These are phyloP conservation scores for Emydomyces testavorans DNA, from an alignment of 2,329 filamentous ascomycete species.

Conservation along the genomic window DNA sequence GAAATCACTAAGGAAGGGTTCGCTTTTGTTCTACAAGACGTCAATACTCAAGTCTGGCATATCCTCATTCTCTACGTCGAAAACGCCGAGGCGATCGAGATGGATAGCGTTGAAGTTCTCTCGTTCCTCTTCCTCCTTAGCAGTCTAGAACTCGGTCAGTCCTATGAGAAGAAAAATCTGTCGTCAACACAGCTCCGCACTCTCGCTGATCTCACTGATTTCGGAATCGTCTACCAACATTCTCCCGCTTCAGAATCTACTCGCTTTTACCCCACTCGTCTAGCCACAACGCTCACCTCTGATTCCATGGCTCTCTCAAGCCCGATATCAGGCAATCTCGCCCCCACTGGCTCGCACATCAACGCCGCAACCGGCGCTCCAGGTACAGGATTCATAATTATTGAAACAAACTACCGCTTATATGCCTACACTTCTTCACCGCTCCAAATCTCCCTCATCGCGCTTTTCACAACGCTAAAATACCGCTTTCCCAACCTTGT, in stretches of 20 bases:
- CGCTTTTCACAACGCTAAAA: slow-evolving; percentile 75
- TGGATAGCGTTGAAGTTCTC: slow-evolving; percentile 87
- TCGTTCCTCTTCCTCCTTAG: slow-evolving; percentile 94
- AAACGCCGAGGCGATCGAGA: slow-evolving; percentile 59
- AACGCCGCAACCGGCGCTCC: slow-evolving; percentile 25
- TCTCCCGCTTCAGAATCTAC: slow-evolving; percentile 31
- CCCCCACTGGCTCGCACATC: slow-evolving; percentile 20
- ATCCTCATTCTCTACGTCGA: slow-evolving; percentile 87
- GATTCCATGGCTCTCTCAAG: slow-evolving; percentile 61
- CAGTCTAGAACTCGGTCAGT: slow-evolving; percentile 78
- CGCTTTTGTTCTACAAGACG: slow-evolving; percentile 84
- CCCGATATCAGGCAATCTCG: slow-evolving; percentile 55
- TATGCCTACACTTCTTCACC: slow-evolving; percentile 95
- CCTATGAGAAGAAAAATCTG: slow-evolving; percentile 77
- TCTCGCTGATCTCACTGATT: slow-evolving; percentile 80
- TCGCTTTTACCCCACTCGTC: slow-evolving; percentile 75
- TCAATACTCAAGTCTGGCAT: slow-evolving; percentile 95
- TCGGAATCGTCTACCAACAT: slow-evolving; percentile 72
- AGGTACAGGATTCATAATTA: slow-evolving; percentile 66
- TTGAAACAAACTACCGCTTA: slow-evolving; percentile 95
- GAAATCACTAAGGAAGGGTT: slow-evolving; percentile 89
- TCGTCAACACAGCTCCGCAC: slow-evolving; percentile 74
- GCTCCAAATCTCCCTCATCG: slow-evolving; percentile 85
- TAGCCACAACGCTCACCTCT: slow-evolving; percentile 83
- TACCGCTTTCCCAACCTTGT: slow-evolving; percentile 93